phyloP scores from a whole-genome alignment of 2,329 filamentous ascomycete species.

The Xylaria sp. region DNA sequence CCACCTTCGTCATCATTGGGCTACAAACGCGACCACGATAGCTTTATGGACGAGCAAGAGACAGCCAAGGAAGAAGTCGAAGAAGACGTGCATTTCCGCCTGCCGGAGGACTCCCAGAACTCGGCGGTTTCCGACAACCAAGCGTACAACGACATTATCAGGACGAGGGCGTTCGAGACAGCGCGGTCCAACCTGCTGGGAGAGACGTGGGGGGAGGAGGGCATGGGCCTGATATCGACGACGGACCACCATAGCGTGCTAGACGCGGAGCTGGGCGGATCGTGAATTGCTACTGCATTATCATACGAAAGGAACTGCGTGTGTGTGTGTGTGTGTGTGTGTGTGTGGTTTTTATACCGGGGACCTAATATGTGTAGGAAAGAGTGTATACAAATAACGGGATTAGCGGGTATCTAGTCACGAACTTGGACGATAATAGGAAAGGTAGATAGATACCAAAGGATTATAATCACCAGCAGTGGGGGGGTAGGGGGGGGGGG shows the following conservation, averaged over 20 bases:
- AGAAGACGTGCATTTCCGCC: conserved; percentile 25
- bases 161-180: conserved; percentile 37
- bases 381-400: conserved; percentile 1
- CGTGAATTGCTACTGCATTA: not conserved
- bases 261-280: conserved; percentile 40
- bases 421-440: not conserved
- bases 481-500: too few relatives aligned
- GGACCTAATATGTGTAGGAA: not conserved
- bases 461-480: not conserved
- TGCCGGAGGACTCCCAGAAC: conserved; percentile 36
- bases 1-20: not conserved
- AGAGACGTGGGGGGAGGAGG: conserved; percentile 20
- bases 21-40: conserved; percentile 14
- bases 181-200: conserved; percentile 31
- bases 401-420: not conserved
- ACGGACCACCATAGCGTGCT: conserved; percentile 42
- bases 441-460: conserved; percentile 13
- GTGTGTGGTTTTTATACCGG: too few relatives aligned
- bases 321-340: too few relatives aligned
- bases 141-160: conserved; percentile 34
- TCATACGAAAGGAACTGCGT: not conserved
- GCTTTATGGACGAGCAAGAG: conserved; percentile 1
- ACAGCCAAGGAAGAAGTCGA: not conserved
- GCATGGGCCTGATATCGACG: conserved; percentile 42
- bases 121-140: conserved; percentile 35